Conservation (phyloP, 352 stramenopile species). For the Phytopythium aichiense region DNA sequence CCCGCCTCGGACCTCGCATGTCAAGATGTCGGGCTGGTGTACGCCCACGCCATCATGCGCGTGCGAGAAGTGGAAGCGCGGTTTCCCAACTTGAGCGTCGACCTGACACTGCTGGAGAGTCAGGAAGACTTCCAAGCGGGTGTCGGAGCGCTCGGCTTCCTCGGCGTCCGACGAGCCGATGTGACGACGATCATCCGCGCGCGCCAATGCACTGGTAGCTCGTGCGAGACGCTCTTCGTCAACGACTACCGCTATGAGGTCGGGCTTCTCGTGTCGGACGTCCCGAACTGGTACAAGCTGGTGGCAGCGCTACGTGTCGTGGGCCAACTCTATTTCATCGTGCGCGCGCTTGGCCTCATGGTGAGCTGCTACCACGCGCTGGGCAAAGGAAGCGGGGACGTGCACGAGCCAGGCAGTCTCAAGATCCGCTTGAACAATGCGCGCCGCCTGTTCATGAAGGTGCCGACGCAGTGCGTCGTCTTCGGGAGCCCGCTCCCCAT, state of each 20-base stretch:
- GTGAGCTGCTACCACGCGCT: conserved; percentile 24
- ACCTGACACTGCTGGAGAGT: conserved; percentile 22
- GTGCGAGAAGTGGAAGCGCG: conserved; percentile 11
- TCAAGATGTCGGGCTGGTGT: conserved; percentile 10
- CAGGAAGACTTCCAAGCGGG: conserved; percentile 21
- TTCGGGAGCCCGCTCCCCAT: conserved; percentile 45
- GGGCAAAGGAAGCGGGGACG: conserved; percentile 8
- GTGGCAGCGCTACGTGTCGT: conserved; percentile 20
- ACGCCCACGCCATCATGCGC: conserved; percentile 13
- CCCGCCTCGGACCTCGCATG: conserved; percentile 1
- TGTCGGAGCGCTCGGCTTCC: conserved; percentile 5
- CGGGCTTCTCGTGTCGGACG: conserved; percentile 19
- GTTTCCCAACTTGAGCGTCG: conserved; percentile 12
- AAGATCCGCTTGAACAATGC: conserved; percentile 8
- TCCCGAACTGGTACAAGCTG: conserved; percentile 27
- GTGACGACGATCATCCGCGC: conserved; percentile 19
- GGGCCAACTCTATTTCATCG: conserved; percentile 34
- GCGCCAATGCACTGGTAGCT: conserved; percentile 2
- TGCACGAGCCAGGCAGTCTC: not conserved
- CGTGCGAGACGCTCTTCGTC: conserved; percentile 34
- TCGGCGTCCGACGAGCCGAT: conserved; percentile 17
- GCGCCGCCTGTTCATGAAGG: conserved; percentile 29
- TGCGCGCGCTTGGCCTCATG: conserved; percentile 27
- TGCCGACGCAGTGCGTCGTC: conserved; percentile 46
- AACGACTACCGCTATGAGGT: conserved; percentile 44